Conservation (phyloP, 768 basidiomycete species). For the Tulasnella sp. region DNA sequence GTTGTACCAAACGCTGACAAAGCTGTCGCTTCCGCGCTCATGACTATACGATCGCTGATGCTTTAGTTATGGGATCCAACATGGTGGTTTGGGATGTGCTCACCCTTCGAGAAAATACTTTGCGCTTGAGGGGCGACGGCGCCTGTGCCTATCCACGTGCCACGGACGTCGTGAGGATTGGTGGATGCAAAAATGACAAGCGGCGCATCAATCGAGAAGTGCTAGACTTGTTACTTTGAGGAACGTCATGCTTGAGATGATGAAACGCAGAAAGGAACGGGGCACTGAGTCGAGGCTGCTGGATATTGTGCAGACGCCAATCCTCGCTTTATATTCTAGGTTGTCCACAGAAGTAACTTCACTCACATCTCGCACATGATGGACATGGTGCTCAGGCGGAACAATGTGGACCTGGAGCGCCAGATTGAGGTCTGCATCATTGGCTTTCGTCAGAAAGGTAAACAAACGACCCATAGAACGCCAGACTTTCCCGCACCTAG, state of each 20-base stretch:
- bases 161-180: background rate
- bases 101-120: background rate
- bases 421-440: background rate
- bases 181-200: conserved; percentile 8
- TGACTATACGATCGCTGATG: too few relatives aligned
- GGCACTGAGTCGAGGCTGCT: background rate
- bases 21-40: background rate
- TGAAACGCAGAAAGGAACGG: too few relatives aligned
- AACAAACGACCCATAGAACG: background rate
- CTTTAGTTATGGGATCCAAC: background rate
- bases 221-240: background rate
- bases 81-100: too few relatives aligned
- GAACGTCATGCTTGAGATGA: background rate
- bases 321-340: background rate
- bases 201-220: background rate
- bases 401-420: background rate
- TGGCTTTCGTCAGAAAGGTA: background rate
- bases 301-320: background rate
- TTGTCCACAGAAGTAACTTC: background rate
- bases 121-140: background rate
- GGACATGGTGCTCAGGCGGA: background rate
- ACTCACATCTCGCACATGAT: background rate
- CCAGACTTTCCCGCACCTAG: background rate
- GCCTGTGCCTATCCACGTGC: background rate
- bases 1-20: conserved; percentile 17